Conservation (phyloP, 2,329 filamentous ascomycete genomes). For the Parastagonospora avenae region DNA sequence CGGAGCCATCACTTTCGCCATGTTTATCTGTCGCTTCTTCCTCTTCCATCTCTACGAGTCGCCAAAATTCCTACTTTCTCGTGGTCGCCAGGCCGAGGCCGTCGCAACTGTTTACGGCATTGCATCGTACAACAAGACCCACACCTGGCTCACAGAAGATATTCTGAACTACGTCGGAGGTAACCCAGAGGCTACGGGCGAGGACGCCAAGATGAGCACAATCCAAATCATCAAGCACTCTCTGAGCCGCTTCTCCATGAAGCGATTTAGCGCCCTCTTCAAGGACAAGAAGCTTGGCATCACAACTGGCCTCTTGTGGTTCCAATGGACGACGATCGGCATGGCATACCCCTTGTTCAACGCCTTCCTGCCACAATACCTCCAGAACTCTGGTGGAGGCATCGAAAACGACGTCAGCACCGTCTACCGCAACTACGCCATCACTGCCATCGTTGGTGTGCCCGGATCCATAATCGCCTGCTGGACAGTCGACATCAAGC, state of each 20-base stretch:
- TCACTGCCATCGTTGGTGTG: constrained; percentile 76
- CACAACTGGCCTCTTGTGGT: constrained; percentile 67
- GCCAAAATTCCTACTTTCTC: constrained; percentile 79
- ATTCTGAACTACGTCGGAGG: constrained; percentile 62
- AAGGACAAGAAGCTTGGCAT: constrained; percentile 53
- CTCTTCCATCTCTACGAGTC: constrained; percentile 84
- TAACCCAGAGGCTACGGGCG: constrained; percentile 48
- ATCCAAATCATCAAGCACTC: constrained; percentile 62
- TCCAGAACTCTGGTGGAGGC: constrained; percentile 61
- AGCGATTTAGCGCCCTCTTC: constrained; percentile 70
- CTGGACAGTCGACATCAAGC: constrained; percentile 73
- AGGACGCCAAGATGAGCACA: constrained; percentile 48
- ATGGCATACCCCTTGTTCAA: constrained; percentile 91
- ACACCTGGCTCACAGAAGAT: constrained; percentile 67
- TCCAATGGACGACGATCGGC: constrained; percentile 81
- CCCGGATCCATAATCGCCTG: constrained; percentile 78
- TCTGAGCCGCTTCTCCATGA: constrained; percentile 68
- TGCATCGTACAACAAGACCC: constrained; percentile 68
- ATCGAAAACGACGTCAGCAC: constrained; percentile 34
- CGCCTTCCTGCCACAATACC: constrained; percentile 86
- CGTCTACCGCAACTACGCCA: constrained; percentile 80
- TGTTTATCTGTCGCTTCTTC: constrained; percentile 81
- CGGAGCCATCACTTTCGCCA: constrained; percentile 72
- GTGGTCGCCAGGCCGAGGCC: constrained; percentile 77
- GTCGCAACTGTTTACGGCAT: constrained; percentile 81